Evolutionary conservation across 371 early-diverging fungal genomes (phyloP).

Genomic region (Mortierella sp.): DNA sequence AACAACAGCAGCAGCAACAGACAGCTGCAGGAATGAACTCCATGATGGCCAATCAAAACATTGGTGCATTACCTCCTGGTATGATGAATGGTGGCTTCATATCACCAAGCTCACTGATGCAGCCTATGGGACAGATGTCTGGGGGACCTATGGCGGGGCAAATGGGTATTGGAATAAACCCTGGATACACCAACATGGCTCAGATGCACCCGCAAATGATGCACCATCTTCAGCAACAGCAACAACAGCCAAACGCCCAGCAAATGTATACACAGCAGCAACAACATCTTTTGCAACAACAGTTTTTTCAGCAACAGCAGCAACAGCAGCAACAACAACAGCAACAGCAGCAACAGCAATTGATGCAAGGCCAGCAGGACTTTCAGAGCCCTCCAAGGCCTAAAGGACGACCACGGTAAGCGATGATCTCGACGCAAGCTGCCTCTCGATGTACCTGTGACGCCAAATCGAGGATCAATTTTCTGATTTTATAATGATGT

Average conservation of each 20-base stretch:
- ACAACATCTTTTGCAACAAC: constrained; percentile 40
- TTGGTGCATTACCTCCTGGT: constrained; percentile 19
- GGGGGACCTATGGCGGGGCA: constrained; percentile 33
- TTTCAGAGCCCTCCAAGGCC: constrained; percentile 39
- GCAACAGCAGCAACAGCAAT: constrained; percentile 32
- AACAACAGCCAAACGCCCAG: constrained; percentile 18
- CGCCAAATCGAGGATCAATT: not conserved
- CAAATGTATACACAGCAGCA: constrained; percentile 31
- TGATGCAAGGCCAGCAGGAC: constrained; percentile 41
- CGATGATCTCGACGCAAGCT: not conserved
- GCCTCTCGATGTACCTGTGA: not conserved
- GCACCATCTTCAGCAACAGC: constrained; percentile 45
- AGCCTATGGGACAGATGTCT: constrained; percentile 28
- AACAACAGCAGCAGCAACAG: constrained; percentile 30
- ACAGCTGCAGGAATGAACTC: constrained; percentile 31
- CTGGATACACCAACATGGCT: constrained; percentile 34
- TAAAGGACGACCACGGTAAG: constrained; percentile 55
- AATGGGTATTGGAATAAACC: constrained; percentile 38
- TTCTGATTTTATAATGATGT: not conserved
- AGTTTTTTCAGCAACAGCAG: constrained; percentile 19
- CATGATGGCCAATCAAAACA: constrained; percentile 31
- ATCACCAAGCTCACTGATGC: constrained; percentile 46
- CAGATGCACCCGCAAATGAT: constrained; percentile 53
- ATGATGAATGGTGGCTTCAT: constrained; percentile 53
- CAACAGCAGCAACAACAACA: constrained; percentile 51